These are phyloP conservation scores for Phyllosticta paracitricarpa DNA, from an alignment of 2,329 filamentous ascomycete genomes.

Conservation along the genomic window DNA sequence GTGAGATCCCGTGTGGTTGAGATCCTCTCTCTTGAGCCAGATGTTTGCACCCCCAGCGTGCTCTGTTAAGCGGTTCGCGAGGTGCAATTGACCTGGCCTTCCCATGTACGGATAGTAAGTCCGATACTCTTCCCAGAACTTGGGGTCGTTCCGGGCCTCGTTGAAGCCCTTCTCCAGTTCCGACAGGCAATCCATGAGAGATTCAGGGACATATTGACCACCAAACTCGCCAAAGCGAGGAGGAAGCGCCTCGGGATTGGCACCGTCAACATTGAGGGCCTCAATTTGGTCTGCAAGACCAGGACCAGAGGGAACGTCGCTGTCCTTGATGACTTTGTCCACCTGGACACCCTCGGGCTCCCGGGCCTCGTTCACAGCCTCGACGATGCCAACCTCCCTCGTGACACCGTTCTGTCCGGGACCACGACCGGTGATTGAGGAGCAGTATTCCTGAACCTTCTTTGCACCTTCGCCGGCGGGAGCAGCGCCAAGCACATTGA, in stretches of 20 bases:
- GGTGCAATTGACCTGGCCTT: constrained; percentile 80
- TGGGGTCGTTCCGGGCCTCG: constrained; percentile 71
- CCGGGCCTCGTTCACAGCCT: constrained; percentile 53
- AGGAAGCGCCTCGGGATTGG: constrained; percentile 51
- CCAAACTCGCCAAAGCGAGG: constrained; percentile 91
- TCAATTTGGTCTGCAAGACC: constrained; percentile 76
- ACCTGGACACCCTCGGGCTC: constrained; percentile 56
- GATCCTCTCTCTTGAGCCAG: constrained; percentile 94
- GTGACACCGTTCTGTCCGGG: constrained; percentile 40
- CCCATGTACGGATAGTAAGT: constrained; percentile 98
- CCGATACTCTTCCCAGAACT: constrained; percentile 95
- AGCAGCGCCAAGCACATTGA: constrained; percentile 66
- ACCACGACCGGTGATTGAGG: constrained; percentile 55
- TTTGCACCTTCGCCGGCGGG: constrained; percentile 55
- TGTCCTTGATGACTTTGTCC: constrained; percentile 55
- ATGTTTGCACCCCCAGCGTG: constrained; percentile 88
- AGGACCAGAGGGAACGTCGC: constrained; percentile 45
- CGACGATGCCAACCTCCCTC: constrained; percentile 59
- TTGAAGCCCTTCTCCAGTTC: constrained; percentile 90
- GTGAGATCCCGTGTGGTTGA: constrained; percentile 96
- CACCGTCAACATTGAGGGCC: constrained; percentile 58
- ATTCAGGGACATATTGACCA: constrained; percentile 95
- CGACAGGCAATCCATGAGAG: constrained; percentile 89
- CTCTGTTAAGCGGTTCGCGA: constrained; percentile 79
- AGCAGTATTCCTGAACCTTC: constrained; percentile 78